Conservation (phyloP, 2,329 filamentous ascomycete species). For the Sclerotinia borealis region DNA sequence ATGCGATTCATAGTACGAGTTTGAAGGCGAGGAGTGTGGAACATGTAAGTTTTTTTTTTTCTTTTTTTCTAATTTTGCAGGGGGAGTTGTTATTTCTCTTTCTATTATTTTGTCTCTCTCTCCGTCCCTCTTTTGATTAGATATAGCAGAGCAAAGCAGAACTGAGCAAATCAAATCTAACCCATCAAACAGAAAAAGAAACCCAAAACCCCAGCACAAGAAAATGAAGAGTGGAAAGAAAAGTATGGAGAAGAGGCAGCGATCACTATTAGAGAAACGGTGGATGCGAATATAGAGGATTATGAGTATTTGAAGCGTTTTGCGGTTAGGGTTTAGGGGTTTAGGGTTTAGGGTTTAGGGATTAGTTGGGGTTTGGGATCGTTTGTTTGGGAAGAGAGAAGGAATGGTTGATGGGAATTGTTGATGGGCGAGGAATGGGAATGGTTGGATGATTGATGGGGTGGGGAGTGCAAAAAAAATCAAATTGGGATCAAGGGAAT, state of each 20-base stretch:
- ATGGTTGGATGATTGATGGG: not conserved
- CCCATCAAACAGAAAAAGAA: slow-evolving; percentile 42
- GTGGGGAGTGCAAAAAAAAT: no score
- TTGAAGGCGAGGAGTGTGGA: slow-evolving; percentile 64
- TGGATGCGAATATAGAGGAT: slow-evolving; percentile 64
- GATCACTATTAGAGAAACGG: slow-evolving; percentile 62
- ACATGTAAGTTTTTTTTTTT: slow-evolving; percentile 42
- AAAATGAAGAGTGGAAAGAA: slow-evolving; percentile 64
- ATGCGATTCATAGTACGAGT: slow-evolving; percentile 77
- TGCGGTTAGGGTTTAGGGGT: slow-evolving; percentile 52
- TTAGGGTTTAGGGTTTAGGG: not conserved
- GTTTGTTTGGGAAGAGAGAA: no score
- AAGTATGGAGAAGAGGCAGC: slow-evolving; percentile 70
- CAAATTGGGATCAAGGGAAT: no score
- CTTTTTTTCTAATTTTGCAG: not conserved
- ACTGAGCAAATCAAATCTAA: not conserved
- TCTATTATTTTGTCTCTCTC: not conserved
- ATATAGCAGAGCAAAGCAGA: not conserved
- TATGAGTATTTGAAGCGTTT: slow-evolving; percentile 82
- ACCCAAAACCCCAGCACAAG: slow-evolving; percentile 55
- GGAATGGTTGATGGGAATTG: not conserved
- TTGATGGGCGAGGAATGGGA: not conserved
- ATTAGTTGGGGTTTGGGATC: no score
- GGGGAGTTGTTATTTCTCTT: no score
- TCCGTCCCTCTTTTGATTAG: not conserved